Evolutionary conservation across 164 flowering plant species (phyloP).

Genomic region (Cinnamomum chago): DNA sequence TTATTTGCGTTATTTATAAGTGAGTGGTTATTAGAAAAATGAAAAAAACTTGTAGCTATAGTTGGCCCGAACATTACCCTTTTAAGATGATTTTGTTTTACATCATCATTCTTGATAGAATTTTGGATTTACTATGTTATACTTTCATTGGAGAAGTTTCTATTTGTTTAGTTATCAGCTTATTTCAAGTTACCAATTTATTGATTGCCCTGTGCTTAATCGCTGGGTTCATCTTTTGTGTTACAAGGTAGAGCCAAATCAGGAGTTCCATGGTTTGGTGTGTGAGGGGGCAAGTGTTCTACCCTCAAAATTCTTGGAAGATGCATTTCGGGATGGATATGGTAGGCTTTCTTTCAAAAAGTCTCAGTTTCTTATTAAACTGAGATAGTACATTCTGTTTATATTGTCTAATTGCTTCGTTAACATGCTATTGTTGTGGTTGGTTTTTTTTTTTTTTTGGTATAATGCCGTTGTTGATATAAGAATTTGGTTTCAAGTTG

Average conservation of each 20-base stretch:
- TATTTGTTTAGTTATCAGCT: neutral
- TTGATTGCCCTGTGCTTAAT: neutral
- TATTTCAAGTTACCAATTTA: neutral
- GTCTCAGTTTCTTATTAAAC: neutral
- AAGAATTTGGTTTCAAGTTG: constrained; percentile 49
- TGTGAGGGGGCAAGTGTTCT: constrained; percentile 99
- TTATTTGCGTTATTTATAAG: too few relatives aligned
- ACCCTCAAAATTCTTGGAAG: constrained; percentile 84
- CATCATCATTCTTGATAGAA: neutral
- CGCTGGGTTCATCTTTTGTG: constrained; percentile 18
- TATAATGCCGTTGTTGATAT: constrained; percentile 25
- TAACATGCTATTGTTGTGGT: neutral
- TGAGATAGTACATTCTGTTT: neutral
- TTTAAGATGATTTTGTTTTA: neutral
- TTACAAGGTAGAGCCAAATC: constrained; percentile 96
- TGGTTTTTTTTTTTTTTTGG: neutral
- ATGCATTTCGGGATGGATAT: constrained; percentile 83
- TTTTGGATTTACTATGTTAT: neutral
- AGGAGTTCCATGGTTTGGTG: constrained; percentile 92
- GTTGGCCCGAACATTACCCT: neutral
- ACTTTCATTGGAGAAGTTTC: too few relatives aligned
- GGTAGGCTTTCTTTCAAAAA: constrained; percentile 41
- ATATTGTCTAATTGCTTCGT: neutral
- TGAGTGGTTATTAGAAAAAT: too few relatives aligned
- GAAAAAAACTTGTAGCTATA: too few relatives aligned